A percentile compares a stretch with the other conserved stretches of the same genome.
phyloP scores from a whole-genome alignment of 106 monocot species.

The Dendrobium huoshanense region DNA sequence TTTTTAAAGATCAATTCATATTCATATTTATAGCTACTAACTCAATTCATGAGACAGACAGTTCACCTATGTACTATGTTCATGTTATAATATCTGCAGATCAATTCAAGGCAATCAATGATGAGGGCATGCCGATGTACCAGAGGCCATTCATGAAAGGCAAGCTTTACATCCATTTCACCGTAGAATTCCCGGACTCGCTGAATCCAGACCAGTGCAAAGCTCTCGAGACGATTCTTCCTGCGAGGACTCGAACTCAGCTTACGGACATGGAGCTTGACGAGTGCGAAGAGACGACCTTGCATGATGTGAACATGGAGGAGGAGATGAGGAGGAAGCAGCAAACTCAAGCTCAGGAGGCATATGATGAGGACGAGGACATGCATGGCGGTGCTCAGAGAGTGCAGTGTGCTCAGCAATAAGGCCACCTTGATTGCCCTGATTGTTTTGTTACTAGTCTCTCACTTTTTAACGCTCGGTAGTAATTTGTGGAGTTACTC shows the following conservation, averaged over 20 bases:
- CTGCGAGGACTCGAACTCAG: slow-evolving; percentile 39
- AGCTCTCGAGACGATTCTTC: slow-evolving; percentile 53
- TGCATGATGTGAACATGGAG: slow-evolving; percentile 82
- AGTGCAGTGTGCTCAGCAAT: slow-evolving; percentile 89
- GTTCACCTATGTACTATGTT: background rate
- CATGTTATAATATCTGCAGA: slow-evolving; percentile 21
- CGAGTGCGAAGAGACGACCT: slow-evolving; percentile 85
- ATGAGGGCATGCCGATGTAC: slow-evolving; percentile 89
- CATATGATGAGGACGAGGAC: slow-evolving; percentile 89
- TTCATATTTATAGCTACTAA: background rate
- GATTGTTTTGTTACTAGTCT: too few species aligned
- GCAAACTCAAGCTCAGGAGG: slow-evolving; percentile 52
- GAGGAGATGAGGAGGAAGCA: slow-evolving; percentile 84
- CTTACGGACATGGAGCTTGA: slow-evolving; percentile 83
- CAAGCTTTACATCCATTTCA: slow-evolving; percentile 92
- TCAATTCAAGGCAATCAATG: slow-evolving; percentile 88
- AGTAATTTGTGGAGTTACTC: too few species aligned
- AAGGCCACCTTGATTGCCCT: background rate
- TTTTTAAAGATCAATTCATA: background rate
- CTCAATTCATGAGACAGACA: too few species aligned
- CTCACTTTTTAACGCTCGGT: too few species aligned
- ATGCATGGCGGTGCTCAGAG: slow-evolving; percentile 51
- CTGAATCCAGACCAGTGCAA: slow-evolving; percentile 59
- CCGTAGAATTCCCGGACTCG: slow-evolving; percentile 75
- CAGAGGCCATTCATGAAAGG: slow-evolving; percentile 91